Evolutionary conservation across 129 eudicot genomes (phyloP), one percentile per base, ranked within the genome.

Genomic region (Ambrosia trifida): DNA sequence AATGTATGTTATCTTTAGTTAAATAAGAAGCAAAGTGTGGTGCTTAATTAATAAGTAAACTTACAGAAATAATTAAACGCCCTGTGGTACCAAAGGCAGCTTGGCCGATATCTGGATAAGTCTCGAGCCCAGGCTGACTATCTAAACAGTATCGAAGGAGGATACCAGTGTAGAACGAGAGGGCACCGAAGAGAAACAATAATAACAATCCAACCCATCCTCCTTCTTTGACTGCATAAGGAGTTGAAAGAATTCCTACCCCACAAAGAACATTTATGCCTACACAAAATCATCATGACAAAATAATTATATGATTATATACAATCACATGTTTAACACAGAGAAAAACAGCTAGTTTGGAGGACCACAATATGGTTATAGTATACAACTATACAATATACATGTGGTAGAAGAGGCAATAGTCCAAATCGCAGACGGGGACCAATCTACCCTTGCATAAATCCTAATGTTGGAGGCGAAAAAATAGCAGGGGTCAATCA

Each of bases 71-170:
- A 46, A 69, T 70, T 46, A 86, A 3, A 47, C 98, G 91, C 11
- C 98, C 98, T 1, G 17, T 16, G 28, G 85, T 83, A 65, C 98
- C 98, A 68, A 92, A 89, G 20, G 98, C 96, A 53, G 98, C 98
- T 66, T 92, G 98, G 30, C 98, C 98, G 66, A 92, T 87, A 69
- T 92, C 96, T 13, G 98, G 98, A 72, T 92, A 92, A 45, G 98
- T 92, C 73, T 89, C 91, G 12, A 92, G 88, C 45, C 95, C 98
- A 30, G 98, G 98, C 69, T 87, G 85, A 75, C 96, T 92, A 64
- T 92, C 96, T 82, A 92, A 81, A 77, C 98, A 89, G 62, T 58
- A 20, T 35, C 98, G 88, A 47, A 92, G 77, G 63, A 92, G 96
- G 54, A 92, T 70, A n/a, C 98, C 98, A 11, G 98, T 92, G 83